Percentiles rank a stretch among this genome's conserved stretches.
phyloP scores from a whole-genome alignment of 768 basidiomycete genomes.

The Punctularia strigosozonata region DNA sequence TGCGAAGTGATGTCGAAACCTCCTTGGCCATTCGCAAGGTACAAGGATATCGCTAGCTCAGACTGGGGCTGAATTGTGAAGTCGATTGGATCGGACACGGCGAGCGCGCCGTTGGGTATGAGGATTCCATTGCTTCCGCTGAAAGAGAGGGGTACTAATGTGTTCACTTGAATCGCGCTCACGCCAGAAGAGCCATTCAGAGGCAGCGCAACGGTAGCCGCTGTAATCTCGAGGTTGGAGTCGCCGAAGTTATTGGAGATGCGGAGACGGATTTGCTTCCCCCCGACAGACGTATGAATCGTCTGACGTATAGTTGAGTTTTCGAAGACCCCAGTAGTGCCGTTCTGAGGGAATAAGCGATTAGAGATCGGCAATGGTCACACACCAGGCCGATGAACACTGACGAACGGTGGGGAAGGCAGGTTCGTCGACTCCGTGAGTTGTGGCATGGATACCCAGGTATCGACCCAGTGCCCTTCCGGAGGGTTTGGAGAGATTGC shows the following conservation, averaged over 20 bases:
- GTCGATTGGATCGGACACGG: slow-evolving; percentile 33
- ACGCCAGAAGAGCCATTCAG: slow-evolving; percentile 23
- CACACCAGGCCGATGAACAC: background rate
- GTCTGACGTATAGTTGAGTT: slow-evolving; percentile 40
- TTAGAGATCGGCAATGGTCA: background rate
- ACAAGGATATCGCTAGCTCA: slow-evolving; percentile 30
- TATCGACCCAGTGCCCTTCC: slow-evolving; percentile 16
- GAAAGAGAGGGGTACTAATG: slow-evolving; percentile 29
- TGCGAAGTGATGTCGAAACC: slow-evolving; percentile 32
- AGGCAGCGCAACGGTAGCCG: slow-evolving; percentile 30
- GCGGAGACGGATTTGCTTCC: slow-evolving; percentile 27
- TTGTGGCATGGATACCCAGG: slow-evolving; percentile 20
- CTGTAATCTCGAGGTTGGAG: slow-evolving; percentile 30
- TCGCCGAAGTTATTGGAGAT: slow-evolving; percentile 38
- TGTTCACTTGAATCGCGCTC: slow-evolving; percentile 21
- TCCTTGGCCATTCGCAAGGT: slow-evolving; percentile 26
- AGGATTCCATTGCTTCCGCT: slow-evolving; percentile 26
- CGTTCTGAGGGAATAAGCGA: slow-evolving; percentile 9
- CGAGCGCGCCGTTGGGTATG: slow-evolving; percentile 32
- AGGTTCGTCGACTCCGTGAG: slow-evolving; percentile 19
- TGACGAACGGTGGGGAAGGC: slow-evolving; percentile 13
- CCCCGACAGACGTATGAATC: slow-evolving; percentile 29
- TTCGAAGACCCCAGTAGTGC: slow-evolving; percentile 22
- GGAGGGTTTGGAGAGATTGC: too few relatives aligned
- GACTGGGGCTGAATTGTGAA: slow-evolving; percentile 25